Evolutionary conservation across 2,329 filamentous ascomycete species (phyloP).

Genomic region (Pseudogymnoascus sp.): DNA sequence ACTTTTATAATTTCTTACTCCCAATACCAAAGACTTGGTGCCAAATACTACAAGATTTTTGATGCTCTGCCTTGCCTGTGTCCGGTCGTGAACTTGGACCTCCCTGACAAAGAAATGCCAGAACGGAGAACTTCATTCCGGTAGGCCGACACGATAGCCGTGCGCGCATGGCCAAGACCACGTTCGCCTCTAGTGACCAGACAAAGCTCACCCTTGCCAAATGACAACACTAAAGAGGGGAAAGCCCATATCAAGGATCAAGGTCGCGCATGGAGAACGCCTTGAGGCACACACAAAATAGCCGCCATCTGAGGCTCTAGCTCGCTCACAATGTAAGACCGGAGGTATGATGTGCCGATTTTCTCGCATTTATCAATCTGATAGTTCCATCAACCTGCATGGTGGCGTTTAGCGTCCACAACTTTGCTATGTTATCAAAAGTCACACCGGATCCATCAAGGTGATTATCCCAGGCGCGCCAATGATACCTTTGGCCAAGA

Average conservation of each 20-base stretch:
- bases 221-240: slow-evolving; percentile 2
- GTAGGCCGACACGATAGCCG: neutral
- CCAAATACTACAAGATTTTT: neutral
- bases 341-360: neutral
- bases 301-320: neutral
- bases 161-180: neutral
- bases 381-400: neutral
- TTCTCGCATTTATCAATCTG: neutral
- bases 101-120: neutral
- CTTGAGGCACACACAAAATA: neutral
- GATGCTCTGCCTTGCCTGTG: neutral
- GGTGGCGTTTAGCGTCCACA: neutral
- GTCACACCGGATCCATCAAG: neutral
- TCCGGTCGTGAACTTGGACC: no score
- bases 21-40: neutral
- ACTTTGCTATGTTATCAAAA: neutral
- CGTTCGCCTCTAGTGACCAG: neutral
- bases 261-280: neutral
- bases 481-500: neutral
- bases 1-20: neutral
- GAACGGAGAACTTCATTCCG: neutral
- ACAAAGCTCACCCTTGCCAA: neutral
- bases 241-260: neutral
- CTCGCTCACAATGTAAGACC: neutral
- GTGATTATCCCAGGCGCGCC: neutral